phyloP scores from a whole-genome alignment of 1,284 basidiomycete genomes.

The Thecaphora frezii region DNA sequence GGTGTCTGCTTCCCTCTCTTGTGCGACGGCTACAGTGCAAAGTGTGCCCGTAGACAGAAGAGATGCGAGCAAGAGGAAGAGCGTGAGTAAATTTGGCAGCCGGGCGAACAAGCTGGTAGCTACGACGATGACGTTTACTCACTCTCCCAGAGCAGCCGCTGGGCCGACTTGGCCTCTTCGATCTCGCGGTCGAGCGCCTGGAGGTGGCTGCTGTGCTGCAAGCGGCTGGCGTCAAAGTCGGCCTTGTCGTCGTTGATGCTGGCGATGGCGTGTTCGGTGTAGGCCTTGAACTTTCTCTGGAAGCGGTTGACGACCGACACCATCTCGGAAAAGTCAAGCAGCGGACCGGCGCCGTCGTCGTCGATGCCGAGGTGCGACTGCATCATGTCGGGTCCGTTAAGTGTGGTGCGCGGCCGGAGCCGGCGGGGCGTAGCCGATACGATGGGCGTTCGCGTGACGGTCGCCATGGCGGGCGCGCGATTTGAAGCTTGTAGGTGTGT shows the following conservation, averaged over 20 bases:
- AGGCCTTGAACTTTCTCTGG: constrained; percentile 35
- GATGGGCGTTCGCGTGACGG: background rate
- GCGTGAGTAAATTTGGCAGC: background rate
- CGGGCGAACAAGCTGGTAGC: too few species aligned
- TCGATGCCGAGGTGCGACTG: background rate
- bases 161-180: constrained; percentile 38
- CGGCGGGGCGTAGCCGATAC: background rate
- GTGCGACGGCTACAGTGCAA: constrained; percentile 21
- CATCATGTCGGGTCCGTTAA: background rate
- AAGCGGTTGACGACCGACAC: constrained; percentile 35
- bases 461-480: background rate
- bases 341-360: background rate
- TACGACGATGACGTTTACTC: constrained; percentile 1
- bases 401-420: background rate
- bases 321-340: constrained; percentile 45
- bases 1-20: constrained; percentile 42
- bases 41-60: too few species aligned
- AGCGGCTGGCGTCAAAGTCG: constrained; percentile 34
- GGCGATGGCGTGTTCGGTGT: constrained; percentile 42
- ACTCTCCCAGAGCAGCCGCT: constrained; percentile 46
- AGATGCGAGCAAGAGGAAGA: background rate
- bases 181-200: constrained; percentile 40
- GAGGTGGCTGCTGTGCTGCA: constrained; percentile 36
- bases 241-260: constrained; percentile 43
- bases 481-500: too few species aligned